Base-by-base conservation (phyloP, 306 rosid genomes). In the Lotus japonicus region DNA sequence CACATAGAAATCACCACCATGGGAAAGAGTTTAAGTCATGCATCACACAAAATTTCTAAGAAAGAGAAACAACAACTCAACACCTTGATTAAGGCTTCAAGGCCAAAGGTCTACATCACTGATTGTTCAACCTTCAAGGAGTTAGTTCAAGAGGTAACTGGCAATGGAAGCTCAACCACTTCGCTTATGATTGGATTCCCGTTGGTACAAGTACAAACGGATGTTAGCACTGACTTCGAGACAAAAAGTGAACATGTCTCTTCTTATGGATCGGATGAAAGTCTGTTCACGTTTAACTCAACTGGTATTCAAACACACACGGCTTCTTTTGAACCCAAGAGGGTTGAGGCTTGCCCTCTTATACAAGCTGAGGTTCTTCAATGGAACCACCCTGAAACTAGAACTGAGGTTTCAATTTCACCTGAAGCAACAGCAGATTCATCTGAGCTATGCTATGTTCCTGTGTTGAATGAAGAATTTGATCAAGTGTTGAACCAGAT, bases 91-190 rank as follows among this genome's bases (percentile, higher is more conserved):
- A 75, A 57, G 58, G 71, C 66, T 19, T 51, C 75, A 61, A 44
- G 70, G 71, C 84, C 84, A 0, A 75, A 64, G 65, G 84, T 80
- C 56, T 75, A 75, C 60, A 80, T 80, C 66, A 80, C 71, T 50
- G 78, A 70, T 54, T 70, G 49, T 70, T 75, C 84, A 59, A 70
- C 56, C 16, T 80, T 80, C 84, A 80, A 80, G 62, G 60, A 58
- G 56, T 62, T 80, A 33, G 84, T 80, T 51, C 84, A 80, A 65
- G 80, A 80, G 43, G 55, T 80, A 49, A 80, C 84, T 50, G 80
- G 84, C 33, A 80, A 75, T 64, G 60, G 38, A 74, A 74, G 41
- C 64, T 58, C 73, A 66, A 63, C n/a, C n/a, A n/a, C n/a, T n/a
- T n/a, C 26, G 26, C 2, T 1, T 21, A 21, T 21, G 31, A 0